Base-by-base conservation (phyloP, 2,329 filamentous ascomycete genomes). In the Sordariomycetes sp. region DNA sequence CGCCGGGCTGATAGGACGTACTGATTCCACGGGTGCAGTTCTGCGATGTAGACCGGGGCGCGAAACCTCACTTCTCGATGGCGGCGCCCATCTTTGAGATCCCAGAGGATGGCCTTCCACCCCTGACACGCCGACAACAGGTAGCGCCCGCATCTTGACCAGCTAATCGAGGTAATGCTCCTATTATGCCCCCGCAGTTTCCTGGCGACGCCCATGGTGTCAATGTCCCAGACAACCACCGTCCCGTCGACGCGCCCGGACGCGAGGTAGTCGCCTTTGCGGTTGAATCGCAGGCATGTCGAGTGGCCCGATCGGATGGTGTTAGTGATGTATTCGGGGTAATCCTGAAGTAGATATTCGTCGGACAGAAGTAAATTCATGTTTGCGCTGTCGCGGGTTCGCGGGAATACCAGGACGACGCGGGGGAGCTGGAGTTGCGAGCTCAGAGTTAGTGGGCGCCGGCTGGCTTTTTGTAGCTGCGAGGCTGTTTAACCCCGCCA, bases 41-140 rank as follows among this genome's bases (percentile, higher is more conserved):
- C 94, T 3, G 93, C 95, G 65, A 95, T 96, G 74, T 97, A 99
- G 37, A 96, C 89, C 0, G 93, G 91, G 3, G 92, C 90, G 63
- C 93, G 87, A 67, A 99, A 96, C 63, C 91, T 88, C 65, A 97
- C 88, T 64, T 90, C 92, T 63, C 92, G 87, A 66, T 92, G 77
- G 60, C 89, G 78, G 67, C 87, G 79, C 53, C 82, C 79, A 60
- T 83, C 77, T 58, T 81, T 81, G 60, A 99, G 77, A 71, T 99
- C 94, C 94, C 94, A 99, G 0, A 99, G 79, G 55, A 96, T 91
- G 62, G 89, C 92, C 72, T 95, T 96, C 89, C 93, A 97, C 67
- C 96, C 94, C 70, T 97, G 90, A 52, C 91, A 96, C 12, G 91
- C 89, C 60, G 90, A 96, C 59, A 99, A 81, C 57, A 99, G 79